phyloP scores from a whole-genome alignment of 768 basidiomycete genomes.

The Suillus placidus region DNA sequence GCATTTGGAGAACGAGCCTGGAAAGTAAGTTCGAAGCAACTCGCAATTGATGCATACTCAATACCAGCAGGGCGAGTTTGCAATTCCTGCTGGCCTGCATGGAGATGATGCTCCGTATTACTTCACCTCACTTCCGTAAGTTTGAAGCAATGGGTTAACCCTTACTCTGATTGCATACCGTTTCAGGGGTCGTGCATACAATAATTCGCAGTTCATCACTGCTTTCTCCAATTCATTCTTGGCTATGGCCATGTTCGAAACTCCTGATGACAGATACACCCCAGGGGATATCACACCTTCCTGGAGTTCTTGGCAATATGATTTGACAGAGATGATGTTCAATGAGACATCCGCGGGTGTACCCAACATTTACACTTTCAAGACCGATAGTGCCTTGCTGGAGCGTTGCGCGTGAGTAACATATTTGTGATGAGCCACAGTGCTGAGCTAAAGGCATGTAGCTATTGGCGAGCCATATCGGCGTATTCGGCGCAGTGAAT shows the following conservation, averaged over 20 bases:
- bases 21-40: slow-evolving; percentile 31
- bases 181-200: background rate
- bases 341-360: slow-evolving; percentile 33
- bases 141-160: background rate
- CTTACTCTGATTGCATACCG: background rate
- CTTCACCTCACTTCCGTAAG: slow-evolving; percentile 38
- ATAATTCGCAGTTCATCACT: background rate
- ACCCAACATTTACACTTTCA: slow-evolving; percentile 34
- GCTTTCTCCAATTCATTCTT: background rate
- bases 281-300: background rate
- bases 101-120: slow-evolving; percentile 43
- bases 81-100: slow-evolving; percentile 32
- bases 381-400: slow-evolving; percentile 36
- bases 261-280: background rate
- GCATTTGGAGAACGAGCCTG: slow-evolving; percentile 26
- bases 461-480: background rate
- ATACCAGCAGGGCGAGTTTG: slow-evolving; percentile 32
- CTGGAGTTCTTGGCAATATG: slow-evolving; percentile 17
- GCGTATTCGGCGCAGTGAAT: background rate
- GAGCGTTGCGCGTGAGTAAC: too few species aligned
- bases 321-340: slow-evolving; percentile 48
- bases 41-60: slow-evolving; percentile 21
- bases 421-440: background rate
- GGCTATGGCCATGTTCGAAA: background rate
- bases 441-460: background rate